phyloP scores from a whole-genome alignment of 768 basidiomycete genomes.

The Termitomyces sp. region DNA sequence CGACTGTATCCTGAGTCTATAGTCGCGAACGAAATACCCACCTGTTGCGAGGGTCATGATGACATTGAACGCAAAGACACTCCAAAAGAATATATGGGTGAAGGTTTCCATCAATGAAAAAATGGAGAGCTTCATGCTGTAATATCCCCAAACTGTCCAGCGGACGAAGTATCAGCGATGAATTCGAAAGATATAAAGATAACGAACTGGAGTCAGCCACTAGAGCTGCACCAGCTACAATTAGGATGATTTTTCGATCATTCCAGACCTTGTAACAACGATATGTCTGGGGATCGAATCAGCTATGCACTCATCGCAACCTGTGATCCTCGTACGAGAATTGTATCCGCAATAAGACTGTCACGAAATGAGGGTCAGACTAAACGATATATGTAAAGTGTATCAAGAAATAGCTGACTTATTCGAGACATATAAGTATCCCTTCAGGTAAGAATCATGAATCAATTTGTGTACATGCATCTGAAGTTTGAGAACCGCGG shows the following conservation, averaged over 20 bases:
- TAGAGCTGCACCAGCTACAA: conserved; percentile 21
- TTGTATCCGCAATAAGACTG: conserved; percentile 27
- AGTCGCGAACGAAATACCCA: conserved; percentile 4
- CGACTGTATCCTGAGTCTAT: not conserved
- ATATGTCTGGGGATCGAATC: conserved; percentile 4
- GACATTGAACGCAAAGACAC: conserved; percentile 23
- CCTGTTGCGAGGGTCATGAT: conserved; percentile 22
- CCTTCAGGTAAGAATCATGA: conserved; percentile 23
- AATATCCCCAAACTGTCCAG: conserved; percentile 21
- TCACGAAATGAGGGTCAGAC: not conserved
- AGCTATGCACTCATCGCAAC: not conserved
- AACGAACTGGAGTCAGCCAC: conserved; percentile 30
- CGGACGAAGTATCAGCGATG: not conserved
- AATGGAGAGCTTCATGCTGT: conserved; percentile 1
- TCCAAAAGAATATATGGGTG: conserved; percentile 22
- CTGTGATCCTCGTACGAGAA: conserved; percentile 19
- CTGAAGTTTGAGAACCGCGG: conserved; percentile 11
- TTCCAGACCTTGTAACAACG: conserved; percentile 15
- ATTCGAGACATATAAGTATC: conserved; percentile 34
- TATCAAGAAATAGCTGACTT: conserved; percentile 25
- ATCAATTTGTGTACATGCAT: not conserved
- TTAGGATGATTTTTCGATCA: conserved; percentile 3
- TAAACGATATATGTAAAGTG: not conserved
- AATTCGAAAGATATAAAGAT: not conserved
- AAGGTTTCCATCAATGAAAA: not conserved